These are phyloP conservation scores for Phytopythium montanum DNA, from an alignment of 352 stramenopile species.

Conservation along the genomic window DNA sequence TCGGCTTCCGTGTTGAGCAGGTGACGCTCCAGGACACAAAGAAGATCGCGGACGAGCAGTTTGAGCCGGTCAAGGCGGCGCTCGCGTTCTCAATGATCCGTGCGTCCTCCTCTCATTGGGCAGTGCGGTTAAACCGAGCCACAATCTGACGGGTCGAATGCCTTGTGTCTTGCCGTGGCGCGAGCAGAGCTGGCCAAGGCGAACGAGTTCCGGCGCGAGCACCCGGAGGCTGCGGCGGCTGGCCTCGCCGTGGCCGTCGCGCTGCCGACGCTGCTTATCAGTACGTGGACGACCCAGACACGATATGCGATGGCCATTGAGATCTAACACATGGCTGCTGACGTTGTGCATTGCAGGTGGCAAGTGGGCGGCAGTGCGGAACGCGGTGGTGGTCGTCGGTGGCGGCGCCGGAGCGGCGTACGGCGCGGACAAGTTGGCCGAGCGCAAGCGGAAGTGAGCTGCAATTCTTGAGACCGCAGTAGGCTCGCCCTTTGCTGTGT, in stretches of 20 bases:
- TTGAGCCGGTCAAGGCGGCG: slow-evolving; percentile 53
- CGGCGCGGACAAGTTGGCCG: slow-evolving; percentile 52
- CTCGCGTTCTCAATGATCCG: slow-evolving; percentile 42
- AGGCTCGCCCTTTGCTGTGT: not conserved
- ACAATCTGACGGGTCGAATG: not conserved
- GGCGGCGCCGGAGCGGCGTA: slow-evolving; percentile 50
- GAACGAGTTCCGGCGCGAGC: slow-evolving; percentile 70
- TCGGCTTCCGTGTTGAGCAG: slow-evolving; percentile 7
- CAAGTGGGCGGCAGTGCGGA: slow-evolving; percentile 56
- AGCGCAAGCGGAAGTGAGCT: slow-evolving; percentile 42
- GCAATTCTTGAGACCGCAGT: not conserved
- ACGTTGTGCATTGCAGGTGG: slow-evolving; percentile 29
- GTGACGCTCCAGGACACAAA: slow-evolving; percentile 43
- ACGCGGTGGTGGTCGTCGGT: slow-evolving; percentile 62
- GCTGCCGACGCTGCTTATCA: slow-evolving; percentile 55
- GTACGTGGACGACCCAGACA: slow-evolving; percentile 30
- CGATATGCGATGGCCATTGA: not conserved
- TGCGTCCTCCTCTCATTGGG: slow-evolving; percentile 20
- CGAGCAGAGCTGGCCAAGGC: slow-evolving; percentile 59
- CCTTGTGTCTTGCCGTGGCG: not conserved
- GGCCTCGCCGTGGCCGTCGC: slow-evolving; percentile 56
- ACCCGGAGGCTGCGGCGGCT: slow-evolving; percentile 57
- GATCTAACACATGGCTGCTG: not conserved
- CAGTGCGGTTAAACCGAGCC: too few relatives aligned
- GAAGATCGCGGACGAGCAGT: slow-evolving; percentile 53